phyloP scores from a whole-genome alignment of 2,329 filamentous ascomycete genomes.

The Shiraia sp. region DNA sequence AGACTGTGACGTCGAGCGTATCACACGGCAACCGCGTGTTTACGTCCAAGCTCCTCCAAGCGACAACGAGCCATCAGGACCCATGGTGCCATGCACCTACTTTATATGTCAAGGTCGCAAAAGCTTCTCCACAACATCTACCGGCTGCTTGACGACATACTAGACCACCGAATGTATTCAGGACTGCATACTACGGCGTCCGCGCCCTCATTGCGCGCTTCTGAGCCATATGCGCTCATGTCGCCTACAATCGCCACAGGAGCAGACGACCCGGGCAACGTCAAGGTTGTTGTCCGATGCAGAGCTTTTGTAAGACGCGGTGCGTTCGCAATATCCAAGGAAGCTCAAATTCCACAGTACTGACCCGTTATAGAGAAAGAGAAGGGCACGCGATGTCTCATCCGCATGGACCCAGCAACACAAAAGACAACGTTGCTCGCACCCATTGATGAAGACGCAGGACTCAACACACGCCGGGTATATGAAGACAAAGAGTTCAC shows the following conservation, averaged over 20 bases:
- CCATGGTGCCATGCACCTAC: constrained; percentile 38
- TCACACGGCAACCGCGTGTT: constrained; percentile 34
- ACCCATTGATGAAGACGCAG: constrained; percentile 60
- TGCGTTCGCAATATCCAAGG: constrained; percentile 18
- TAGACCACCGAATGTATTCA: constrained; percentile 37
- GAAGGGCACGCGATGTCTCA: constrained; percentile 78
- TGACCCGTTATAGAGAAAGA: constrained; percentile 68
- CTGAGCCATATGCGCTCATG: constrained; percentile 39
- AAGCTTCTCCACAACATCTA: constrained; percentile 27
- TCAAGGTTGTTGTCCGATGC: constrained; percentile 57
- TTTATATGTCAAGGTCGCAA: constrained; percentile 33
- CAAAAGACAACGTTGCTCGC: constrained; percentile 82
- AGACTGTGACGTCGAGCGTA: constrained; percentile 32
- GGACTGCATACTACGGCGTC: constrained; percentile 45
- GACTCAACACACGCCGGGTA: constrained; percentile 68
- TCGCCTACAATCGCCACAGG: constrained; percentile 29
- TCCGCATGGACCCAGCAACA: constrained; percentile 86
- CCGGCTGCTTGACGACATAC: constrained; percentile 25
- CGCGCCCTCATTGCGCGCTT: constrained; percentile 50
- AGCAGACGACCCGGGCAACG: constrained; percentile 51
- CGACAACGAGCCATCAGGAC: constrained; percentile 8
- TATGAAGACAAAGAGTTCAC: constrained; percentile 89
- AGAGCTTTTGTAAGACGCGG: constrained; percentile 53
- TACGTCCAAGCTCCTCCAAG: constrained; percentile 22
- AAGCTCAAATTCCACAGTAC: constrained; percentile 4